phyloP scores from a whole-genome alignment of 768 basidiomycete genomes.

The Lactarius tabidus region DNA sequence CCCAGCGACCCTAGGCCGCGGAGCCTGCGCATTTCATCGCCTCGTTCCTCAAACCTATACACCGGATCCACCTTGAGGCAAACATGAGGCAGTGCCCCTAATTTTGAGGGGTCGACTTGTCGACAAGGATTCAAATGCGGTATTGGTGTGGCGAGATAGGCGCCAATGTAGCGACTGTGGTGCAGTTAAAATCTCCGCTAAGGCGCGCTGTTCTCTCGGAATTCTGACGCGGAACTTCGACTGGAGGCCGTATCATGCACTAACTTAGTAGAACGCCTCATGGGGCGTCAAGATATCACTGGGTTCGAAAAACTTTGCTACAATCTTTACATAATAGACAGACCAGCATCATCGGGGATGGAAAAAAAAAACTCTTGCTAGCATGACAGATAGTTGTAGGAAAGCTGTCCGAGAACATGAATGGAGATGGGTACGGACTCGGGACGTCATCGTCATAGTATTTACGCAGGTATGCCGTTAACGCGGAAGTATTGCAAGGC shows the following conservation, averaged over 20 bases:
- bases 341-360: neutral
- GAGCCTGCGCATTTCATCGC: neutral
- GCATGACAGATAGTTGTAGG: neutral
- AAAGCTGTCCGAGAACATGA: neutral
- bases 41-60: neutral
- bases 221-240: neutral
- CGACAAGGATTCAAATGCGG: neutral
- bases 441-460: neutral
- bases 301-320: neutral
- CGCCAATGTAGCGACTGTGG: neutral
- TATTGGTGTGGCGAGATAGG: neutral
- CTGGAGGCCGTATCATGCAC: neutral
- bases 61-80: neutral
- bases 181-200: neutral
- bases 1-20: neutral
- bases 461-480: neutral
- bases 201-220: neutral
- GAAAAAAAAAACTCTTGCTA: neutral
- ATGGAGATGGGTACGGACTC: too few relatives aligned
- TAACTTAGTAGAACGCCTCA: neutral
- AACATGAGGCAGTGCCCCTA: slow-evolving; percentile 2
- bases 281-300: slow-evolving; percentile 9
- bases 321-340: neutral
- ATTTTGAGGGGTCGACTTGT: neutral
- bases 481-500: neutral